These are phyloP conservation scores for Larix sibirica DNA, from an alignment of 83 land plant species.

Conservation along the genomic window DNA sequence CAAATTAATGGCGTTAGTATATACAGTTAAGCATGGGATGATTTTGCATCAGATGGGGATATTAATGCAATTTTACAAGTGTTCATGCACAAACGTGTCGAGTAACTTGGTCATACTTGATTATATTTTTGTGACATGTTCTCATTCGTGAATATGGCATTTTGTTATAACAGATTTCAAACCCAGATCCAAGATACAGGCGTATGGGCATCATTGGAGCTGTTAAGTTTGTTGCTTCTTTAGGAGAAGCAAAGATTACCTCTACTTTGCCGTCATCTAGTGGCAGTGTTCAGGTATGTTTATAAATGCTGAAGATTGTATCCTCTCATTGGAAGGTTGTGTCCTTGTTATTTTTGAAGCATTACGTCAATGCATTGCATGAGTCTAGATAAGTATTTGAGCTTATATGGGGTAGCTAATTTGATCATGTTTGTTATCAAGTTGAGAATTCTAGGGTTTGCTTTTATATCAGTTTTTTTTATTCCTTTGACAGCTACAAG, in stretches of 20 bases:
- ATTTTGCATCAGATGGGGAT: too few species aligned
- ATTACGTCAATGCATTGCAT: neutral
- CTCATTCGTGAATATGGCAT: neutral
- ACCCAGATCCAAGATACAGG: conserved; percentile 76
- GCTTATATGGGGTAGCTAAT: neutral
- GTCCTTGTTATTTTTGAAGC: neutral
- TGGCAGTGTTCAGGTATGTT: conserved; percentile 13
- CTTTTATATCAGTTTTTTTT: neutral
- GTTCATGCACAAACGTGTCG: too few species aligned
- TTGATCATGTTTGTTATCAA: neutral
- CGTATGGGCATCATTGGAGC: conserved; percentile 95
- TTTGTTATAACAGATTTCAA: conserved; percentile 32
- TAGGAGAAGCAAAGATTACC: conserved; percentile 37
- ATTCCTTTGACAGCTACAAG: neutral
- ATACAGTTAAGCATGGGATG: too few species aligned
- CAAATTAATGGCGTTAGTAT: too few species aligned
- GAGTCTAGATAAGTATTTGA: too few species aligned
- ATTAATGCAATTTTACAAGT: too few species aligned
- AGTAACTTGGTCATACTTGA: too few species aligned
- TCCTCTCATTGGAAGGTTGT: neutral
- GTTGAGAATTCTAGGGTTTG: neutral
- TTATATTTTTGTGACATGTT: too few species aligned
- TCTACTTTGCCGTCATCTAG: too few species aligned
- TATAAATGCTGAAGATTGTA: neutral
- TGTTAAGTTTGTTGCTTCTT: conserved; percentile 63